Conservation (phyloP, 495 filamentous ascomycete species). For the Daldinia bambusicola region DNA sequence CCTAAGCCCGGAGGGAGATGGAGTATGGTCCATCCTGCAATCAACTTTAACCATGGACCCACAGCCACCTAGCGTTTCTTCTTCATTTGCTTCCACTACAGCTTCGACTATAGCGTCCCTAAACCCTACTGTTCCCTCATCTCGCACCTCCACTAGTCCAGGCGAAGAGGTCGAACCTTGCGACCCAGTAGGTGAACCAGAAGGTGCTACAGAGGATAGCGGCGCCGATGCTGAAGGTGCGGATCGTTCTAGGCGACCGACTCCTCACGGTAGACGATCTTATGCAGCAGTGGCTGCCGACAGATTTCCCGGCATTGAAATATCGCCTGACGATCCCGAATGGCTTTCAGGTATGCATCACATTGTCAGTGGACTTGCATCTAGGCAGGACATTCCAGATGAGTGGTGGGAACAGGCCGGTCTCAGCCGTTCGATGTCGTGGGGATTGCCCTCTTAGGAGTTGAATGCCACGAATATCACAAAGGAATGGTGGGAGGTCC, state of each 20-base stretch:
- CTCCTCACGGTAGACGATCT: constrained; percentile 35
- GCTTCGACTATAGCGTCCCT: constrained; percentile 56
- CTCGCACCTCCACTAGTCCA: constrained; percentile 50
- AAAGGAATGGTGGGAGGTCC: too few relatives aligned
- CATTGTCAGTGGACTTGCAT: constrained; percentile 71
- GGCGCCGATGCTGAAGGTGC: constrained; percentile 23
- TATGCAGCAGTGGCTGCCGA: constrained; percentile 52
- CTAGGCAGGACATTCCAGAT: constrained; percentile 76
- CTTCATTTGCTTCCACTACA: constrained; percentile 78
- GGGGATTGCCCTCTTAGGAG: constrained; percentile 40
- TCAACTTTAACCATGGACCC: constrained; percentile 83
- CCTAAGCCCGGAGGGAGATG: constrained; percentile 75
- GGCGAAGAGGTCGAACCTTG: constrained; percentile 51
- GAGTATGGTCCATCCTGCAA: constrained; percentile 81
- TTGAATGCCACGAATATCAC: not conserved
- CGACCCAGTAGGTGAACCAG: constrained; percentile 51
- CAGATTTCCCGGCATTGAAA: constrained; percentile 22
- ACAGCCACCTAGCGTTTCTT: constrained; percentile 79
- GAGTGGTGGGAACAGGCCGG: constrained; percentile 81
- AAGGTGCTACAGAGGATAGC: constrained; percentile 50
- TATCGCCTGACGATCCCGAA: constrained; percentile 48
- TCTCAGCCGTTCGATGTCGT: constrained; percentile 67
- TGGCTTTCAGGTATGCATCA: constrained; percentile 73
- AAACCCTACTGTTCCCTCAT: constrained; percentile 48
- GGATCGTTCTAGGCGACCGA: constrained; percentile 8